Evolutionary conservation across 305 asterid species (phyloP).

Genomic region (Petunia hybrid): DNA sequence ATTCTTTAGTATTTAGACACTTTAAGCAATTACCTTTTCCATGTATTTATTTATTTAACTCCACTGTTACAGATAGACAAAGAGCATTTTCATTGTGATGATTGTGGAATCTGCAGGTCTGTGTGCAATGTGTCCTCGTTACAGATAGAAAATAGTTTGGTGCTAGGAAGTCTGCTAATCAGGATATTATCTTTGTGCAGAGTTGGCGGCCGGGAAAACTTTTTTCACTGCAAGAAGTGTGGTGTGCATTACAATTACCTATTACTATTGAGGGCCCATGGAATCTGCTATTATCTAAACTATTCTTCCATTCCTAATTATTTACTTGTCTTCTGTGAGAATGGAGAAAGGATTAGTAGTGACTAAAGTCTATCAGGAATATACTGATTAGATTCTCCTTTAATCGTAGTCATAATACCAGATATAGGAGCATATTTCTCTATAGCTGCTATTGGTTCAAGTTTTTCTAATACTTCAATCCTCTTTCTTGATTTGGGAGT

Average conservation of each 20-base stretch:
- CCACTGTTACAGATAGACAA: slow-evolving; percentile 66
- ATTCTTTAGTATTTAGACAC: slow-evolving; percentile 3
- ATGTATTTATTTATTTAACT: slow-evolving; percentile 26
- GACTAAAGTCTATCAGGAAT: neutral
- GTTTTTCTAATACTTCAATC: neutral
- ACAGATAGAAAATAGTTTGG: neutral
- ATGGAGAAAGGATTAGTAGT: slow-evolving; percentile 2
- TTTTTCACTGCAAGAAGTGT: slow-evolving; percentile 91
- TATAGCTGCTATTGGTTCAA: neutral
- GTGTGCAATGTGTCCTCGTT: slow-evolving; percentile 19
- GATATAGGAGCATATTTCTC: neutral
- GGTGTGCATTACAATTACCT: slow-evolving; percentile 53
- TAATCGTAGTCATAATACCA: neutral
- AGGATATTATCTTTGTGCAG: slow-evolving; percentile 42
- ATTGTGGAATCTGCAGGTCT: slow-evolving; percentile 97
- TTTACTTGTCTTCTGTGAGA: slow-evolving; percentile 12
- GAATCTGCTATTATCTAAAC: neutral
- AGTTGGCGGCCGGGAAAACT: slow-evolving; percentile 88
- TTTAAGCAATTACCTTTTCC: neutral
- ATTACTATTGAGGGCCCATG: slow-evolving; percentile 12
- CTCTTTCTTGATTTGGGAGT: neutral
- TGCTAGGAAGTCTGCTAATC: slow-evolving; percentile 18
- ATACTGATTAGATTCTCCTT: neutral
- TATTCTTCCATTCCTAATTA: neutral
- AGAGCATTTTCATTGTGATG: slow-evolving; percentile 90